Conservation (phyloP, 2,329 filamentous ascomycete species). For the Curvularia sp. region DNA sequence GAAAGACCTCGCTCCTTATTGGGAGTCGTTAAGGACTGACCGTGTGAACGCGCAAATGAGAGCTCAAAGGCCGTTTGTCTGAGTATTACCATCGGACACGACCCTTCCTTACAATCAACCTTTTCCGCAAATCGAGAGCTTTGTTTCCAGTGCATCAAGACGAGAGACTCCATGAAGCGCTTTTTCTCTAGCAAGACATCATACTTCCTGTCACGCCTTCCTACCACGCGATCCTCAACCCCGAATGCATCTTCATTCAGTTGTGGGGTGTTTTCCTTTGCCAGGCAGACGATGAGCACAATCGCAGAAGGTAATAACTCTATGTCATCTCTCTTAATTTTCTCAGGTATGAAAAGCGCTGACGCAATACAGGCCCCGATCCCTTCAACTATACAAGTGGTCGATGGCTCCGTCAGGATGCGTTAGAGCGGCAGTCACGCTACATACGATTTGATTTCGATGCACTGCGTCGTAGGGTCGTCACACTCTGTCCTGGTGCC, state of each 20-base stretch:
- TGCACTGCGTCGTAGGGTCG: slow-evolving; percentile 47
- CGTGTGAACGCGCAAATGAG: no score
- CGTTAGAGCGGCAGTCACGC: slow-evolving; percentile 45
- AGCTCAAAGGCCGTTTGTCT: no score
- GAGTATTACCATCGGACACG: no score
- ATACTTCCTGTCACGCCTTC: no score
- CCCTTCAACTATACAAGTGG: not conserved
- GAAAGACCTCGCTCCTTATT: no score
- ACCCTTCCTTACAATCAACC: no score
- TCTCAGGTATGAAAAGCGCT: not conserved
- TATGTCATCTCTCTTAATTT: not conserved
- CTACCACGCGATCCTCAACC: no score
- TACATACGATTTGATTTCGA: slow-evolving; percentile 52
- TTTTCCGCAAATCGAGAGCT: no score
- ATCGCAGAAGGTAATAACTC: not conserved
- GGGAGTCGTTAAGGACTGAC: no score
- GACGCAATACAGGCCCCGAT: not conserved
- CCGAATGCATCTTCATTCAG: no score
- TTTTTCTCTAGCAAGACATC: no score
- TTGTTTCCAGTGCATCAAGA: no score
- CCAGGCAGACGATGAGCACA: not conserved
- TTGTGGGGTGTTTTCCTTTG: not conserved
- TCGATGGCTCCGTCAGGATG: not conserved
- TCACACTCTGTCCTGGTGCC: slow-evolving; percentile 49
- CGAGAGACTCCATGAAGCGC: not conserved